Evolutionary conservation across 1,284 basidiomycete species (phyloP), one percentile per base, ranked within the genome.

Genomic region (Rhodotorula sp.): DNA sequence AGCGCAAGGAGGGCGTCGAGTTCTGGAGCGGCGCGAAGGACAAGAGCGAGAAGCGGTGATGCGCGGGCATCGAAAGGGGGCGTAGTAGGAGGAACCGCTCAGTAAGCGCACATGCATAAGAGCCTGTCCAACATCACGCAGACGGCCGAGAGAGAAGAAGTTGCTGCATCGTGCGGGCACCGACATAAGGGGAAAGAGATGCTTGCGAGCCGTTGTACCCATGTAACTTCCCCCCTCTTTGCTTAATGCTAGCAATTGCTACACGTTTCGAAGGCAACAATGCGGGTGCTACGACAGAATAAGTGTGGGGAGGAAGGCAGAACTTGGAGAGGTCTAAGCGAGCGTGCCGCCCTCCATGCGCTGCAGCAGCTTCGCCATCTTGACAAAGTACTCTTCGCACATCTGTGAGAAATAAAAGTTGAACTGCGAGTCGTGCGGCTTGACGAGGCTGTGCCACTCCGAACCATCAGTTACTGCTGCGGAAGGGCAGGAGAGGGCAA

Each of bases 401-500:
- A 97, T 91, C 12, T 90, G 89, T 44, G 92, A 92, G 79, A 97
- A 95, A 81, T 94, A 97, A 81, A 96, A 97, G 77, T 94, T 92
- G 79, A 96, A 93, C 80, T 83, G 78, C 1, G 83, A 77, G 73
- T 85, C 84, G 74, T 85, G 85, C 17, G 80, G 75, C 59, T 76
- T 76, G 61, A 80, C 78, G 36, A 82, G 76, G 61, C 81, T 81
- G 71, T 79, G 75, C 39, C 77, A n/a, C 71, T 70, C 90, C 74
- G 91, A 29, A n/a, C 7, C 22, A 50, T 54, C 44, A 54, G 51
- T 4, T 29, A 36, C 34, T 9, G 41, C 55, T 56, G 54, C 15
- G 12, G 25, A 51, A 44, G 13, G 1, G 29, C 17, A 12, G 1
- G 10, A 13, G 46, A 34, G 17, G 51, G 6, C 39, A 51, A 27